phyloP scores from a whole-genome alignment of 2,329 filamentous ascomycete species.

The Penicillium polonicum region DNA sequence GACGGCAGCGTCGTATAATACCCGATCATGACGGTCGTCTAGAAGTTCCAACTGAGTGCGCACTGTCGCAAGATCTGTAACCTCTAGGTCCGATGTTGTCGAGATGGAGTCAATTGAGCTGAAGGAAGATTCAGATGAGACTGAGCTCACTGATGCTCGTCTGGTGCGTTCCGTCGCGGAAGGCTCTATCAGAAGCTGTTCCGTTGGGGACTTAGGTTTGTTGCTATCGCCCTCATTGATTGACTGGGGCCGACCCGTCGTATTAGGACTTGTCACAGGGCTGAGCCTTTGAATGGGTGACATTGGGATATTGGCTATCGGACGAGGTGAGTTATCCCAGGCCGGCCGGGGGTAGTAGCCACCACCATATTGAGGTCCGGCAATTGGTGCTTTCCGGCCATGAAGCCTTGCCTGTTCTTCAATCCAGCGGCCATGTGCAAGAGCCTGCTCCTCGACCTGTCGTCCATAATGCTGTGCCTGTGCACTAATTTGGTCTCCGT shows the following conservation, averaged over 20 bases:
- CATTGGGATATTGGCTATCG: neutral
- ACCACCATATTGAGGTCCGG: neutral
- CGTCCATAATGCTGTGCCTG: conserved; percentile 39
- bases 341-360: conserved; percentile 2
- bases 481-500: conserved; percentile 35
- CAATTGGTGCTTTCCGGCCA: conserved; percentile 25
- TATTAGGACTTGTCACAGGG: conserved; percentile 5
- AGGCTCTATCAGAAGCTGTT: conserved; percentile 1
- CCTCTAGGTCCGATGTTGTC: conserved; percentile 38
- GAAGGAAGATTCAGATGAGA: conserved; percentile 35
- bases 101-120: conserved; percentile 40
- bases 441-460: conserved; percentile 41
- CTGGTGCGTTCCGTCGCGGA: conserved; percentile 21
- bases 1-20: conserved; percentile 37
- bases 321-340: conserved; percentile 5
- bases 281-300: neutral
- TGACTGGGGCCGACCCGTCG: neutral
- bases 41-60: conserved; percentile 37
- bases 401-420: conserved; percentile 38
- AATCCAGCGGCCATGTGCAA: conserved; percentile 38
- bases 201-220: neutral
- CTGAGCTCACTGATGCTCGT: conserved; percentile 31
- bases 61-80: conserved; percentile 37
- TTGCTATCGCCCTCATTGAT: neutral
- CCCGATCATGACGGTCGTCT: conserved; percentile 37